Evolutionary conservation across 202 grass and related monocot genomes (phyloP).

Genomic region (Schoenoplectus triqueter): DNA sequence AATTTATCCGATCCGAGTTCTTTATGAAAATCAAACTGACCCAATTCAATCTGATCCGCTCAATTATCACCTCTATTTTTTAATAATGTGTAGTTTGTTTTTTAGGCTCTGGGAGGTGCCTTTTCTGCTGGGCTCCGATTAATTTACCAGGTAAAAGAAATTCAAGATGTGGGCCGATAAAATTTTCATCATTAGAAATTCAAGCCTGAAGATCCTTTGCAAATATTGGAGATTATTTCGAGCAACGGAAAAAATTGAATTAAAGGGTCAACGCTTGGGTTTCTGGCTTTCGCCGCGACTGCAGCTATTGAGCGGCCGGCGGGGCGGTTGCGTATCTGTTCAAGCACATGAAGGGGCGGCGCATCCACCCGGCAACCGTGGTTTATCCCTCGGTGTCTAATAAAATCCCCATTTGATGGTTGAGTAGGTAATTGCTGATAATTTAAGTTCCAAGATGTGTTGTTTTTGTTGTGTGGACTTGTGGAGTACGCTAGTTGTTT

Average conservation of each 20-base stretch:
- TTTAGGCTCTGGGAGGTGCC: no score
- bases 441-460: neutral
- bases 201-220: neutral
- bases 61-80: no score
- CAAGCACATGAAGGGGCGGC: conserved; percentile 77
- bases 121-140: no score
- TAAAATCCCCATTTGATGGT: conserved; percentile 58
- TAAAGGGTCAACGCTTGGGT: conserved; percentile 44
- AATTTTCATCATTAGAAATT: neutral
- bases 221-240: neutral
- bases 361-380: conserved; percentile 79
- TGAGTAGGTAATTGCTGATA: neutral
- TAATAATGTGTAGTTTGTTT: no score
- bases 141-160: no score
- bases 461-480: neutral
- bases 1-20: no score
- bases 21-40: no score
- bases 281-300: conserved; percentile 70
- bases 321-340: conserved; percentile 78
- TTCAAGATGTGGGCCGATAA: neutral
- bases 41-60: no score
- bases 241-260: neutral
- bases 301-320: conserved; percentile 80
- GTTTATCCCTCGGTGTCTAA: conserved; percentile 68
- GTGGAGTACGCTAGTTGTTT: neutral